Conservation (phyloP, 805 yeast genomes). For the Zygosaccharomyces kombuchaensis region DNA sequence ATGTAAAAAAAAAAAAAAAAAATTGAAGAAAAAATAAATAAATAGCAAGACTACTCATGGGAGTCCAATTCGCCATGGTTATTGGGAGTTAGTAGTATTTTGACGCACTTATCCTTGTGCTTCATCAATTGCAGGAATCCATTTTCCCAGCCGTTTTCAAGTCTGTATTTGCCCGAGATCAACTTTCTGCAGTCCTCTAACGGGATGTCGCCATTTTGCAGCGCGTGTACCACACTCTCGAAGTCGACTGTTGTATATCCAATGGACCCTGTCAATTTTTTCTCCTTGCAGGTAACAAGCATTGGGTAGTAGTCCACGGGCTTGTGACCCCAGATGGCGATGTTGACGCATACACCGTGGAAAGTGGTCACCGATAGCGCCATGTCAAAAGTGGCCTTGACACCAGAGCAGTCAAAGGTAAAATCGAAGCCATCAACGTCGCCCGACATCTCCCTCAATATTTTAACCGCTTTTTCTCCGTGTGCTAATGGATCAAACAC, state of each 20-base stretch:
- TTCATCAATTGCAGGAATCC: constrained; percentile 50
- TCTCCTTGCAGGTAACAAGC: constrained; percentile 53
- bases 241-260: constrained; percentile 57
- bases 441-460: constrained; percentile 40
- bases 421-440: constrained; percentile 45
- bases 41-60: neutral
- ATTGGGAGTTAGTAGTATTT: constrained; percentile 50
- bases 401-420: constrained; percentile 53
- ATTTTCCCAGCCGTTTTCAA: constrained; percentile 48
- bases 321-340: constrained; percentile 60
- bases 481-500: constrained; percentile 46
- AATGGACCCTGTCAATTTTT: constrained; percentile 54
- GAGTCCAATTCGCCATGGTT: constrained; percentile 34
- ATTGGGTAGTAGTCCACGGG: constrained; percentile 50
- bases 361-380: constrained; percentile 47
- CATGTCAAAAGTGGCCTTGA: constrained; percentile 47
- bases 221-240: constrained; percentile 49
- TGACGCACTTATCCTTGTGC: constrained; percentile 53
- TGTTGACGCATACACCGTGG: constrained; percentile 56
- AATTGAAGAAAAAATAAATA: neutral
- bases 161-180: constrained; percentile 50
- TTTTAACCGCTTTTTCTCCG: constrained; percentile 37
- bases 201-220: constrained; percentile 44
- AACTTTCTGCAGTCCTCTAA: constrained; percentile 42
- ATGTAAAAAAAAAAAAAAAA: neutral